Evolutionary conservation across 805 yeast genomes (phyloP), one percentile per base, ranked within the genome.

Genomic region (Maudiozyma turicensis): DNA sequence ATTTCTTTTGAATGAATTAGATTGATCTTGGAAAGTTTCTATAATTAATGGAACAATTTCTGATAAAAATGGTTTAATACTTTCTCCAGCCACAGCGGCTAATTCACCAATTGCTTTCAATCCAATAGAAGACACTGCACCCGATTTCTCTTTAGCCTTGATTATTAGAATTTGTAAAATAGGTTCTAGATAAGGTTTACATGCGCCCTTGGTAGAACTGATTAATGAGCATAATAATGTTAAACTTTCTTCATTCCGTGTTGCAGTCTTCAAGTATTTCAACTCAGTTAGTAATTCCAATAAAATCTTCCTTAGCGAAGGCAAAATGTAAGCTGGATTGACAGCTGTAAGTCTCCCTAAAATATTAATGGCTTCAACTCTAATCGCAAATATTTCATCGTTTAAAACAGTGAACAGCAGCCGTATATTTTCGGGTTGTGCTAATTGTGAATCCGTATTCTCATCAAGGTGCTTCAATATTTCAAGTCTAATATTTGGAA

Each of bases 291-390:
- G 66, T 5, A 89, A 72, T 62, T 91, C 96, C 40, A 91, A 81
- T 54, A 91, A 68, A 0, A 89, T 80, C 60, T 86, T 88, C 55
- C 98, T 75, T 48, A 90, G 71, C 0, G 95, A 85, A 0, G 98
- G 98, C 40, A 90, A 87, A 54, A 91, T 86, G 64, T 87, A 90
- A 0, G 98, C 97, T 1, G 98, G 97, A 59, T 90, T 90, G 43
- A 87, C 84, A 3, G 78, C 69, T 0, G 95, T 82, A 15, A 91
- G 68, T 46, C 97, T 74, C 1, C 97, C 97, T 54, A 91, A 78
- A 10, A 89, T 75, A 45, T 74, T 75, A 43, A 91, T 78, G 0
- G 95, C 84, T 6, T 78, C 83, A 54, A 84, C 80, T 44, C 95
- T 74, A 3, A 91, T 82, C 8, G 78, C 79, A 60, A 91, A 91